Base-by-base conservation (phyloP, 139 green algal species). In the Micractinium sp. region DNA sequence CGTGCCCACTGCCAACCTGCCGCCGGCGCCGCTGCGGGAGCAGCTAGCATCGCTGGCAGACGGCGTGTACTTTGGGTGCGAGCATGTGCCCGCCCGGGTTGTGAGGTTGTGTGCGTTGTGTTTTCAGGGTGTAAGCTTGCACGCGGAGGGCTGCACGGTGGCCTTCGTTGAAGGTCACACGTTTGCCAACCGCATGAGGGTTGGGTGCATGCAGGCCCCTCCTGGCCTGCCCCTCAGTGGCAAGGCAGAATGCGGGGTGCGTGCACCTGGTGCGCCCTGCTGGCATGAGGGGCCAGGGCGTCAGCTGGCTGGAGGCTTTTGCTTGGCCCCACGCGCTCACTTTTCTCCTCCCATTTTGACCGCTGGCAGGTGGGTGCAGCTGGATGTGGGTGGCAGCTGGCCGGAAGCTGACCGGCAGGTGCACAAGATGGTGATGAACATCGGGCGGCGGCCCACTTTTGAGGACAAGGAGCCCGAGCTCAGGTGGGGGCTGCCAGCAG, bases 11-110 rank as follows among this genome's bases (percentile, higher is more conserved):
- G 97, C 97, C 63, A 99, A 98, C 93, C 92, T 99, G 73, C 90
- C 94, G 63, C 93, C 95, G 0, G 82, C 35, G 67, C 85, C 89
- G 63, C 87, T 99, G 38, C 77, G 85, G 39, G 61, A 91, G 20
- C 23, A 90, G 79, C 90, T 99, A 16, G 60, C 86, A 16, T 69
- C 31, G 25, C 79, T 98, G 69, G 89, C 91, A 0, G 77, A 89
- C 2, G 97, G 97, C 14, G 97, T 99, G 3, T 99, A 98, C 93
- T 99, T 98, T 93, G 97, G 97, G 85, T 98, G n/a, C n/a, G 91
- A 77, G 93, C n/a, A 13, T 38, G 47, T 41, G 88, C 20, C 16
- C 15, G 15, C 14, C 16, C 14, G 20, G 9, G 20, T 71, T 71
- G 63, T 27, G 13, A 27, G 9, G 63, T 27, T 71, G 20, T 25